Percentiles rank a stretch among this genome's conserved stretches.
Evolutionary conservation across 2,329 filamentous ascomycete genomes (phyloP).

Genomic region (Colletotrichum neosansevieriae): DNA sequence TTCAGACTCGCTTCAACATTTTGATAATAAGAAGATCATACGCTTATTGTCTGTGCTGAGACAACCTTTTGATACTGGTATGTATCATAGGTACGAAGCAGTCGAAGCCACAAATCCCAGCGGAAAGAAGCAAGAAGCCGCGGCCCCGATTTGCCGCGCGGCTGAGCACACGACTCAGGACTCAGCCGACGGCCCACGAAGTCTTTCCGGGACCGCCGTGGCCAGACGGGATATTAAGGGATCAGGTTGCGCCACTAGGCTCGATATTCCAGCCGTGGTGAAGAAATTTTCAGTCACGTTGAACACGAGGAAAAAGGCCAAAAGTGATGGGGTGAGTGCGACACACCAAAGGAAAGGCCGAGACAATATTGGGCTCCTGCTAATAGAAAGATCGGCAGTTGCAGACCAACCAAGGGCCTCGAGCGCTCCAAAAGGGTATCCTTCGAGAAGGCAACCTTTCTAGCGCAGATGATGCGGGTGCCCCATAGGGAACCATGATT

Average conservation of each 20-base stretch:
- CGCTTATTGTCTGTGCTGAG: background rate
- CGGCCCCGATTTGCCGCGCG: conserved; percentile 31
- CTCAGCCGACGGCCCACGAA: conserved; percentile 16
- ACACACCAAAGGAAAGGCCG: conserved; percentile 35
- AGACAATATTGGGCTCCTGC: conserved; percentile 23
- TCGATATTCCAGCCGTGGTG: background rate
- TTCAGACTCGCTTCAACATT: background rate
- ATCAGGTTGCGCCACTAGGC: background rate
- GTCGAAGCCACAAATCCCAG: background rate
- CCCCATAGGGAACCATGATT: conserved; percentile 14
- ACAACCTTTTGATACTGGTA: background rate
- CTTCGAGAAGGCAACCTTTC: conserved; percentile 36
- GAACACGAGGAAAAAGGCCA: background rate
- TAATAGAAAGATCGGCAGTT: conserved; percentile 22
- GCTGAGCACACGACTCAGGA: conserved; percentile 30
- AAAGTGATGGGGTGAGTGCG: background rate
- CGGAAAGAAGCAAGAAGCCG: conserved; percentile 19
- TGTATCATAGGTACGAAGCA: background rate
- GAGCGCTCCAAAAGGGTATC: conserved; percentile 30
- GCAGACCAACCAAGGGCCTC: conserved; percentile 18
- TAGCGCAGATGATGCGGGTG: conserved; percentile 12
- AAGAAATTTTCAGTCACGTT: conserved; percentile 21
- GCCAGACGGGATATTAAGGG: background rate
- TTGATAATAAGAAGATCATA: background rate
- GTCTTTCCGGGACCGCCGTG: conserved; percentile 8